Conservation (phyloP, 768 basidiomycete species). For the Mycena kentingensis region DNA sequence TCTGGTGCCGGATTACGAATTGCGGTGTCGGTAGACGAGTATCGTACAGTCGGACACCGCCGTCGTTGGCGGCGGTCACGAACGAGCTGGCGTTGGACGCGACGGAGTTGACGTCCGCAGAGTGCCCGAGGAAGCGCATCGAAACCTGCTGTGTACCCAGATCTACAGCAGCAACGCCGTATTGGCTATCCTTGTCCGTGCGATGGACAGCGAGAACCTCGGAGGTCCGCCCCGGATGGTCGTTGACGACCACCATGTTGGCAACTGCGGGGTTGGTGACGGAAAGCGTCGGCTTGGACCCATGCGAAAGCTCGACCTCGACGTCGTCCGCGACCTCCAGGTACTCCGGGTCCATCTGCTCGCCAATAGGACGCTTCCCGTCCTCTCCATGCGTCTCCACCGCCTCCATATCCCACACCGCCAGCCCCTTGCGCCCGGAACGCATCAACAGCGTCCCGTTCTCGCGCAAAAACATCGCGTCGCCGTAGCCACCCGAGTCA, state of each 20-base stretch:
- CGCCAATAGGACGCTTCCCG: constrained; percentile 12
- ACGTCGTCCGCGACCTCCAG: constrained; percentile 18
- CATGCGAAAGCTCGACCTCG: constrained; percentile 25
- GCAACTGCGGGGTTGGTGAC: neutral
- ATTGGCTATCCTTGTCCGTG: neutral
- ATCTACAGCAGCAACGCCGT: constrained; percentile 15
- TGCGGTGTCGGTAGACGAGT: constrained; percentile 32
- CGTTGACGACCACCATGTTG: neutral
- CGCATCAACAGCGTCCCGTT: constrained; percentile 25
- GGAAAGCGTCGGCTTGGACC: constrained; percentile 15
- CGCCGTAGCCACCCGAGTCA: constrained; percentile 5
- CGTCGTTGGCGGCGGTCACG: constrained; percentile 33
- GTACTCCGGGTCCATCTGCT: constrained; percentile 5
- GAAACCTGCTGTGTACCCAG: constrained; percentile 9
- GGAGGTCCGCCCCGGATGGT: neutral
- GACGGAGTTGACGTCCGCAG: constrained; percentile 24
- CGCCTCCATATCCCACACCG: constrained; percentile 29
- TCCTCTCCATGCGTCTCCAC: constrained; percentile 22
- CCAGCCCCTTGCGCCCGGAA: constrained; percentile 27
- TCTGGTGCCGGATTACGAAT: constrained; percentile 25
- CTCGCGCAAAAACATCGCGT: constrained; percentile 27
- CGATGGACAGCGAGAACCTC: neutral
- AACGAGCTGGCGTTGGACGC: constrained; percentile 34
- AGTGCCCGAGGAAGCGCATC: constrained; percentile 33
- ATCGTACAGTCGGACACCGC: constrained; percentile 34